Percentiles rank a stretch among this genome's conserved stretches.
Conservation (phyloP, 2,329 filamentous ascomycete species). For the Aspergillus sp. region DNA sequence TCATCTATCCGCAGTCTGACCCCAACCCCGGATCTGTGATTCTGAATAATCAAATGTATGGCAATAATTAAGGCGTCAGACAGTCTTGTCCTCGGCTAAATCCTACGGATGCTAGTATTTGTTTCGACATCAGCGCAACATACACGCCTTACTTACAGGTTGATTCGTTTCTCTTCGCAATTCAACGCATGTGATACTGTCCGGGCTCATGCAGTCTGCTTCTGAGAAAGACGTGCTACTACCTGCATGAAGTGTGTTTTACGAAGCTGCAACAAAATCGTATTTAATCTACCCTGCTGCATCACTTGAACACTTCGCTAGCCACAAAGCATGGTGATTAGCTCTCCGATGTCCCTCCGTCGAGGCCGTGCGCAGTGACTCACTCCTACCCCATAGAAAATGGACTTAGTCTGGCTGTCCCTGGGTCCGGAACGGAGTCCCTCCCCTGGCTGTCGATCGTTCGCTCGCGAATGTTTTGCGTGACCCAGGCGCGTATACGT, state of each 20-base stretch:
- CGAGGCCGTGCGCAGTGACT: slow-evolving; percentile 10
- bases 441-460: slow-evolving; percentile 1
- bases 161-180: neutral
- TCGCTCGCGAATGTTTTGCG: neutral
- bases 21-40: neutral
- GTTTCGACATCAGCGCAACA: neutral
- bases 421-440: neutral
- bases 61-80: neutral
- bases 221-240: neutral
- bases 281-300: neutral
- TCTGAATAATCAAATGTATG: neutral
- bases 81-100: neutral
- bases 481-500: neutral
- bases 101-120: neutral
- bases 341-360: neutral
- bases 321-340: neutral
- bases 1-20: neutral
- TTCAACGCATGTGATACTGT: neutral
- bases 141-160: neutral
- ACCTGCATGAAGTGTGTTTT: neutral
- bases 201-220: neutral
- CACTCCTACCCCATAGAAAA: slow-evolving; percentile 3
- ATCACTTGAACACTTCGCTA: slow-evolving; percentile 3
- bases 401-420: neutral
- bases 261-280: neutral